A percentile compares a stretch with the other conserved stretches of the same genome.
Conservation (phyloP, 2,329 filamentous ascomycete genomes). For the Botrytis porri region DNA sequence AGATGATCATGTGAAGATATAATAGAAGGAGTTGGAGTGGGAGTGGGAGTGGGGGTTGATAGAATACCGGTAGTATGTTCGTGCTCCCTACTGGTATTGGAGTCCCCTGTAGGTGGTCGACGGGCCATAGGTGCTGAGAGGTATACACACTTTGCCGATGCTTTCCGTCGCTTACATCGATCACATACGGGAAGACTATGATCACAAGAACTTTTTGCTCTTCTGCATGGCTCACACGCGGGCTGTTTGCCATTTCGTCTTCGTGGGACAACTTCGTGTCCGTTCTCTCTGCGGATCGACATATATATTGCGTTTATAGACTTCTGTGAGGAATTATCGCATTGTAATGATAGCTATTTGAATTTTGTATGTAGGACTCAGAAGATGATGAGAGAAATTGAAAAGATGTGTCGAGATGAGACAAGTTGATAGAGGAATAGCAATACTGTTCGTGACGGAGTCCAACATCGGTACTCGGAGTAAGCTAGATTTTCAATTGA, state of each 20-base stretch:
- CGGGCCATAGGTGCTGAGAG: slow-evolving; percentile 34
- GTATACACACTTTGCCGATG: slow-evolving; percentile 31
- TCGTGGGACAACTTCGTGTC: slow-evolving; percentile 19
- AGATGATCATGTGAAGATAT: not conserved
- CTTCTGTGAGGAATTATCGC: not conserved
- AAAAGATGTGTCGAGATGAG: not conserved
- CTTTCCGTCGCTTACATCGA: slow-evolving; percentile 31
- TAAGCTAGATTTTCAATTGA: not conserved
- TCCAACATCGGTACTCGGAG: slow-evolving; percentile 9
- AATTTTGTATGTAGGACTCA: not conserved
- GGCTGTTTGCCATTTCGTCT: slow-evolving; percentile 35
- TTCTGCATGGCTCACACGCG: slow-evolving; percentile 31
- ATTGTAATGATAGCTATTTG: not conserved
- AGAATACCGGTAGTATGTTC: not conserved
- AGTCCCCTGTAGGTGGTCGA: not conserved
- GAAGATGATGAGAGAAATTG: not conserved
- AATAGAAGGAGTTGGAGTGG: not conserved
- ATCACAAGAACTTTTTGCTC: slow-evolving; percentile 36
- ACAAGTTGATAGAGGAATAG: not conserved
- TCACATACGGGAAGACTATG: slow-evolving; percentile 32
- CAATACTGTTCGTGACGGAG: not conserved
- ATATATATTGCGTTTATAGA: not conserved
- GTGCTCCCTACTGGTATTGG: not conserved
- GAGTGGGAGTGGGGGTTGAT: not conserved
- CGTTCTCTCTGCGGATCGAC: not conserved